phyloP scores from a whole-genome alignment of 768 basidiomycete species.

The Sporobolomyces roseus region DNA sequence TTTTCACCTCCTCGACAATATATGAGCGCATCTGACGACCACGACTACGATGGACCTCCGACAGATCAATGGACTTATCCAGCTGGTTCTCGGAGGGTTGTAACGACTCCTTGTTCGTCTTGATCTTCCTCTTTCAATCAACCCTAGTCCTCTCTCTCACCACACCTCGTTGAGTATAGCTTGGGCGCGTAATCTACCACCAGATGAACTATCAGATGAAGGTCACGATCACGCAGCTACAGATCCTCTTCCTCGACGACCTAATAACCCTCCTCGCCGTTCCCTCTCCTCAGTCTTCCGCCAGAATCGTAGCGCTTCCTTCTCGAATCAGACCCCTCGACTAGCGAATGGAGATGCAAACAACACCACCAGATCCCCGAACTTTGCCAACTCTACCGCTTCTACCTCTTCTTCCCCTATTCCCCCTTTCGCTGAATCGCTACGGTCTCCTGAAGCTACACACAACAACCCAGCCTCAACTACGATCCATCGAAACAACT shows the following conservation, averaged over 20 bases:
- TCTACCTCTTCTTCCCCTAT: conserved; percentile 12
- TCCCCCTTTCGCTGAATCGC: not conserved
- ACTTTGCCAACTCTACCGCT: not conserved
- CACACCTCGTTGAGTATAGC: conserved; percentile 9
- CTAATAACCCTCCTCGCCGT: not conserved
- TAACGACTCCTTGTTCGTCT: conserved; percentile 18
- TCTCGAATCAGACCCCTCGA: not conserved
- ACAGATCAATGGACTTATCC: conserved; percentile 11
- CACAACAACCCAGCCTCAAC: conserved; percentile 1
- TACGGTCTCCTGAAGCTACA: conserved; percentile 5
- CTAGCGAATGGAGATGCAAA: not conserved
- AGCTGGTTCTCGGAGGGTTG: not conserved
- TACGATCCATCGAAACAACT: not conserved
- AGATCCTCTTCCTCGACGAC: conserved; percentile 8
- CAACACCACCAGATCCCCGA: not conserved
- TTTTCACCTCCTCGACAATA: not conserved
- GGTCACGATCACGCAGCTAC: not conserved
- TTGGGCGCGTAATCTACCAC: conserved; percentile 34
- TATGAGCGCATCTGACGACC: not conserved
- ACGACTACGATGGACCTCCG: not conserved
- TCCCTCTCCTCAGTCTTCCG: conserved; percentile 15
- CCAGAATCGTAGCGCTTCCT: conserved; percentile 3
- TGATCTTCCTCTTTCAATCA: not conserved
- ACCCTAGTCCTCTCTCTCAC: not conserved
- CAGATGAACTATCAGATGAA: conserved; percentile 35